Percentiles rank a stretch among this genome's conserved stretches.
Evolutionary conservation across 306 rosid genomes (phyloP).

Genomic region (Trifolium fragiferum): DNA sequence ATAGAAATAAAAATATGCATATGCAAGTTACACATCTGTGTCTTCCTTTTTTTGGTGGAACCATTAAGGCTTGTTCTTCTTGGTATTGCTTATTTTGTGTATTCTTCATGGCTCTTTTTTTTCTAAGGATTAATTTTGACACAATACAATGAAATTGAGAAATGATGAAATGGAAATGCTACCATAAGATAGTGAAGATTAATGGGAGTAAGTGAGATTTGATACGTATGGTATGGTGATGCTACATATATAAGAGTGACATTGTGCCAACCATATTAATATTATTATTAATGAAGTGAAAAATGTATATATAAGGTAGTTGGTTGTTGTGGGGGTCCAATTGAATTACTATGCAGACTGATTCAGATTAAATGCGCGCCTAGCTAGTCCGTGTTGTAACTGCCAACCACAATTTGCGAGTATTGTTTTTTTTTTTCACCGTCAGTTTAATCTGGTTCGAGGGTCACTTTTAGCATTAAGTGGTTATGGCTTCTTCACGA

Average conservation of each 20-base stretch:
- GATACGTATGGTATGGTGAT: conserved; percentile 7
- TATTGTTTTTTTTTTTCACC: too few relatives aligned
- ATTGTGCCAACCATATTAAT: conserved; percentile 26
- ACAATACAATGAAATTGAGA: neutral
- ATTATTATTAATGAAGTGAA: neutral
- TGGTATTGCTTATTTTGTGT: conserved; percentile 5
- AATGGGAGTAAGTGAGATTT: conserved; percentile 6
- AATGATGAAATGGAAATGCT: neutral
- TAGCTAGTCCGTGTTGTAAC: conserved; percentile 25
- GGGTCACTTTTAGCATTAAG: too few relatives aligned
- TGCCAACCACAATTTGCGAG: neutral
- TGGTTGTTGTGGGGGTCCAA: conserved; percentile 47
- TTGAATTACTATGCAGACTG: conserved; percentile 3
- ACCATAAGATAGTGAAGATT: conserved; percentile 13
- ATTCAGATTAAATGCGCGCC: conserved; percentile 20
- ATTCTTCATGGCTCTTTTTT: conserved; percentile 34
- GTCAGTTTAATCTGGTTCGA: too few relatives aligned
- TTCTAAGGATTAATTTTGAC: conserved; percentile 29
- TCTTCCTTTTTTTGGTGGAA: conserved; percentile 36
- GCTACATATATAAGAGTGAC: conserved; percentile 29
- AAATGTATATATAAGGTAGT: conserved; percentile 19
- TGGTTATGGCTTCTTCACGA: too few relatives aligned
- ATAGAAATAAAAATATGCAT: conserved; percentile 33
- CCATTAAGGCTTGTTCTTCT: conserved; percentile 35
- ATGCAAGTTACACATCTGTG: conserved; percentile 31